Conservation (phyloP, 1,284 basidiomycete species). For the Cutaneotrichosporon cavernicola region DNA sequence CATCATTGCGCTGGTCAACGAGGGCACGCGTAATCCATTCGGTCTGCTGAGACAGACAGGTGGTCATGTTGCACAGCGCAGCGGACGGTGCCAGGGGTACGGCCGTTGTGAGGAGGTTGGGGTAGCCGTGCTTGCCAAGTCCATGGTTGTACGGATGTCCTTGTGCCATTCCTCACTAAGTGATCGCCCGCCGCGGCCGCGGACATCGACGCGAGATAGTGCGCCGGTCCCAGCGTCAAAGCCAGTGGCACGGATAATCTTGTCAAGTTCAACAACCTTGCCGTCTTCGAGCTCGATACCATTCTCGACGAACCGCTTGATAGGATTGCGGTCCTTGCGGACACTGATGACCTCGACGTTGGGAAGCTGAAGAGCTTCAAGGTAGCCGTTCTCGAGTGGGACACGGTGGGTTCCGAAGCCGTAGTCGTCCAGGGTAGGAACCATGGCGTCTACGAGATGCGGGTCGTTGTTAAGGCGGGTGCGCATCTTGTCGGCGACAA, state of each 20-base stretch:
- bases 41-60: conserved; percentile 22
- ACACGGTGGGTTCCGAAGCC: conserved; percentile 22
- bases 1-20: conserved; percentile 4
- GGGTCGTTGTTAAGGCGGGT: conserved; percentile 20
- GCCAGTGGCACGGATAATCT: conserved; percentile 23
- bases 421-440: conserved; percentile 12
- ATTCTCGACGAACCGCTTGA: conserved; percentile 14
- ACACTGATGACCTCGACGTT: conserved; percentile 21
- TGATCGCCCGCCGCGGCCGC: conserved; percentile 13
- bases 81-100: conserved; percentile 18
- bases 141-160: conserved; percentile 20
- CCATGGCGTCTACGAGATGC: conserved; percentile 16
- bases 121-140: conserved; percentile 20
- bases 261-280: conserved; percentile 16
- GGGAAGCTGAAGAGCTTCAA: conserved; percentile 16
- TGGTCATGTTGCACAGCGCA: conserved; percentile 24
- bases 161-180: conserved; percentile 21
- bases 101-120: conserved; percentile 24
- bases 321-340: conserved; percentile 15
- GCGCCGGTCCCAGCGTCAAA: conserved; percentile 20
- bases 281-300: conserved; percentile 19
- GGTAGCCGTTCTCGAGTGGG: conserved; percentile 22
- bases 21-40: conserved; percentile 21
- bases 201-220: conserved; percentile 19
- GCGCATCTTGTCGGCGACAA: conserved; percentile 17